These are phyloP conservation scores for Pythium grandisporangium DNA, from an alignment of 352 stramenopile species.

Conservation along the genomic window DNA sequence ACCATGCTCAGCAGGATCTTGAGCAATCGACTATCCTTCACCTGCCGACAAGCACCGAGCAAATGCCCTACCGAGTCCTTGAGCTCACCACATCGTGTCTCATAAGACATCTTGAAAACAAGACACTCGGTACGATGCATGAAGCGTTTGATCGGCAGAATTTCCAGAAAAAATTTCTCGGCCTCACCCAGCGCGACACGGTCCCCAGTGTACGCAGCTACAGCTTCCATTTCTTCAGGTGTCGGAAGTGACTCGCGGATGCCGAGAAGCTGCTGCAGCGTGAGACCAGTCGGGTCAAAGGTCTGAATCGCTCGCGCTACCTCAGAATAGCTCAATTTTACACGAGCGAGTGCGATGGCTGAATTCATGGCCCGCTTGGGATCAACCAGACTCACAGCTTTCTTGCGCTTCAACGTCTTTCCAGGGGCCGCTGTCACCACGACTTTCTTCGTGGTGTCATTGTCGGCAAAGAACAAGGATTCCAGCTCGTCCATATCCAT, in stretches of 20 bases:
- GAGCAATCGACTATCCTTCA: slow-evolving; percentile 88
- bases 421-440: slow-evolving; percentile 8
- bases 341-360: slow-evolving; percentile 92
- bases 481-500: slow-evolving; percentile 86
- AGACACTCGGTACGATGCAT: slow-evolving; percentile 61
- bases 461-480: slow-evolving; percentile 74
- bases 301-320: slow-evolving; percentile 68
- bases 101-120: slow-evolving; percentile 74
- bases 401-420: slow-evolving; percentile 60
- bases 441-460: slow-evolving; percentile 39
- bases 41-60: slow-evolving; percentile 89
- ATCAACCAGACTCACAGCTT: slow-evolving; percentile 90
- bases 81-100: slow-evolving; percentile 75
- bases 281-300: slow-evolving; percentile 58
- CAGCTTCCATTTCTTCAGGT: slow-evolving; percentile 80
- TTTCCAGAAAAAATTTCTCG: slow-evolving; percentile 86
- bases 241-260: slow-evolving; percentile 94
- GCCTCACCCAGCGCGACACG: slow-evolving; percentile 52
- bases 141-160: slow-evolving; percentile 72
- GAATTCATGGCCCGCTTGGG: slow-evolving; percentile 97
- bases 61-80: slow-evolving; percentile 71
- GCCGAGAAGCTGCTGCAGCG: slow-evolving; percentile 69
- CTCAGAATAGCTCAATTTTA: slow-evolving; percentile 90
- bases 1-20: slow-evolving; percentile 96
- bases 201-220: slow-evolving; percentile 79